Evolutionary conservation across 108 stramenopile genomes (phyloP), one percentile per base, ranked within the genome.

Genomic region (Discostella stelligeroides): DNA sequence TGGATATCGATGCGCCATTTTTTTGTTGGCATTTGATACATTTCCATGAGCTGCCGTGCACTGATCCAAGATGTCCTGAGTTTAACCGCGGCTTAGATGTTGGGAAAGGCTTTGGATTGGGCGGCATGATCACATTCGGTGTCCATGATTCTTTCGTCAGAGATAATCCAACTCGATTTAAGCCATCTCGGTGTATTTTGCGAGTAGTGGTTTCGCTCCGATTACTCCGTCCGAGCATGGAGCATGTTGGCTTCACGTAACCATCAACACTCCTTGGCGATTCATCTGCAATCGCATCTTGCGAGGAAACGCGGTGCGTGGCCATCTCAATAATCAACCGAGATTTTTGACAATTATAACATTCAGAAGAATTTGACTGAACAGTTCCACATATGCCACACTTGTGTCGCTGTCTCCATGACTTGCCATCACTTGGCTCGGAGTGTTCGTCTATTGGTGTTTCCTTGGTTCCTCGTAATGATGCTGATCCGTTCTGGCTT

Each of bases 311-410:
- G 38, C 62, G 50, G 48, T 81, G 70, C 43, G 79, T 87, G 34
- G 89, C 83, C 72, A 82, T 76, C 46, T 88, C 83, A 51, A 75
- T 82, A 10, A 94, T 82, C 7, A 94, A 71, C 64, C 83, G 83
- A 17, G 81, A 79, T 55, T 83, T 60, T 24, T 87, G 76, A 53
- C 93, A 94, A 13, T 66, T 77, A 21, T 86, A 72, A 67, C 93
- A 91, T 7, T 88, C 89, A 23, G 73, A 81, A 27, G 86, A 73
- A 18, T 54, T 75, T 39, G 62, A 40, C 47, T 85, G 85, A 6
- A 85, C 62, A 12, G 76, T 79, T 61, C 81, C 73, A 60, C 89
- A 90, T 34, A 77, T 74, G 25, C 87, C 88, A 40, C 92, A 93
- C 58, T 80, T 84, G 59, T 87, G 81, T 13, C 82, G 60, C 5